A percentile compares a stretch with the other conserved stretches of the same genome.
Evolutionary conservation across 176 grass and related monocot genomes (phyloP).

Genomic region (Cenchrus americanus): DNA sequence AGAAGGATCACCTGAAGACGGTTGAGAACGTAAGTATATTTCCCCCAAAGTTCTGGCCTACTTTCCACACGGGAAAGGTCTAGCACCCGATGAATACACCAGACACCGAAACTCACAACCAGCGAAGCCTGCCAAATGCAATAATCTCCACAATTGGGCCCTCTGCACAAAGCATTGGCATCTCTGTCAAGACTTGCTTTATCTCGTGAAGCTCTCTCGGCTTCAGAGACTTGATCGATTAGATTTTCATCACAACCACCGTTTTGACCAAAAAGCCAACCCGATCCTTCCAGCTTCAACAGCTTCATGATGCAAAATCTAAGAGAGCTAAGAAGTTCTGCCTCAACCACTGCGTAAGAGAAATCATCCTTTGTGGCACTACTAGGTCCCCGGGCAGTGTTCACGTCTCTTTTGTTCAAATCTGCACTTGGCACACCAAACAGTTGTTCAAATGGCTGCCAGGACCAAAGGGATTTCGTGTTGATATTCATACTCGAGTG

Average conservation of each 20-base stretch:
- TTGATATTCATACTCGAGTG: slow-evolving; percentile 41
- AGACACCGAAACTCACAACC: slow-evolving; percentile 78
- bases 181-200: slow-evolving; percentile 20
- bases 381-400: slow-evolving; percentile 7
- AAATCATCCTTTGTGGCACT: slow-evolving; percentile 40
- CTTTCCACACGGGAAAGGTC: slow-evolving; percentile 70
- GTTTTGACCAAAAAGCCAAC: slow-evolving; percentile 67
- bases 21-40: slow-evolving; percentile 89
- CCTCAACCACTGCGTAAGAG: slow-evolving; percentile 38
- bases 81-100: slow-evolving; percentile 69
- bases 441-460: slow-evolving; percentile 76
- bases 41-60: slow-evolving; percentile 90
- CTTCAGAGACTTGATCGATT: slow-evolving; percentile 55
- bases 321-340: slow-evolving; percentile 61
- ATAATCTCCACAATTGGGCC: slow-evolving; percentile 53
- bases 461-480: slow-evolving; percentile 55
- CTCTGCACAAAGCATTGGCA: background rate
- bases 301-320: slow-evolving; percentile 62
- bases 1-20: slow-evolving; percentile 71
- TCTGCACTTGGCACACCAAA: slow-evolving; percentile 42
- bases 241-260: slow-evolving; percentile 74
- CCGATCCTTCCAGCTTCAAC: slow-evolving; percentile 70
- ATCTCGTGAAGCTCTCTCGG: slow-evolving; percentile 44
- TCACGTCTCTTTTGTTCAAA: slow-evolving; percentile 8
- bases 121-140: slow-evolving; percentile 67